phyloP scores from a whole-genome alignment of 306 rosid genomes.

The Sechiopsis laciniata region DNA sequence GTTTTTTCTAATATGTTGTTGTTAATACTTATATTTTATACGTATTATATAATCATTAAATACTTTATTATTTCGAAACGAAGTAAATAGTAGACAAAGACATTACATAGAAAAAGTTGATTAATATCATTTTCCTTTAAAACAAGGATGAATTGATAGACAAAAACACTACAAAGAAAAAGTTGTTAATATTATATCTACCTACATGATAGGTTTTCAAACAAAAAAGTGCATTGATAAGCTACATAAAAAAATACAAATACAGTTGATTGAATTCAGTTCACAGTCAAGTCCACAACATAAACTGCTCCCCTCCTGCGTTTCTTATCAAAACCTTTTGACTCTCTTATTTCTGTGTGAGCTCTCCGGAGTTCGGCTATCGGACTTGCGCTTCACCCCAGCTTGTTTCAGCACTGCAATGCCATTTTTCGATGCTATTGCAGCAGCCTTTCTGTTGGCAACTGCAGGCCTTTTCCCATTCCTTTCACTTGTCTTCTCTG shows the following conservation, averaged over 20 bases:
- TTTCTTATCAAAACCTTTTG: conserved; percentile 45
- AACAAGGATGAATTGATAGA: no score
- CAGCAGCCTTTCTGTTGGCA: conserved; percentile 65
- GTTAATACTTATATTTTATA: no score
- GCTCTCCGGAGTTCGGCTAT: conserved; percentile 67
- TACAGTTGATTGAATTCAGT: not conserved
- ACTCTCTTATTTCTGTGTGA: conserved; percentile 38
- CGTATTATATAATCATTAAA: not conserved
- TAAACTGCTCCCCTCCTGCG: not conserved
- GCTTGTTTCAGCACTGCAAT: conserved; percentile 38
- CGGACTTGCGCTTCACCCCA: conserved; percentile 71
- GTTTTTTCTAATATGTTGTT: no score
- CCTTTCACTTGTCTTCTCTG: conserved; percentile 39
- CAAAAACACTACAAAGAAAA: not conserved
- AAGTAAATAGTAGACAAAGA: not conserved
- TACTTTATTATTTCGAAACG: not conserved
- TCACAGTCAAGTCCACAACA: not conserved
- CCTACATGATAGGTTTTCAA: no score
- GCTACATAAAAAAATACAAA: not conserved
- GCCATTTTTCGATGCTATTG: conserved; percentile 26
- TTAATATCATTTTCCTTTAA: no score
- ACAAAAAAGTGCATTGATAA: not conserved
- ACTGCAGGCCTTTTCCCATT: conserved; percentile 68
- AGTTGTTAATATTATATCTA: not conserved
- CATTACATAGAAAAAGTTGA: no score